Evolutionary conservation across 2,329 filamentous ascomycete species (phyloP), one percentile per base, ranked within the genome.

Genomic region (Aspergillus carbonarius): DNA sequence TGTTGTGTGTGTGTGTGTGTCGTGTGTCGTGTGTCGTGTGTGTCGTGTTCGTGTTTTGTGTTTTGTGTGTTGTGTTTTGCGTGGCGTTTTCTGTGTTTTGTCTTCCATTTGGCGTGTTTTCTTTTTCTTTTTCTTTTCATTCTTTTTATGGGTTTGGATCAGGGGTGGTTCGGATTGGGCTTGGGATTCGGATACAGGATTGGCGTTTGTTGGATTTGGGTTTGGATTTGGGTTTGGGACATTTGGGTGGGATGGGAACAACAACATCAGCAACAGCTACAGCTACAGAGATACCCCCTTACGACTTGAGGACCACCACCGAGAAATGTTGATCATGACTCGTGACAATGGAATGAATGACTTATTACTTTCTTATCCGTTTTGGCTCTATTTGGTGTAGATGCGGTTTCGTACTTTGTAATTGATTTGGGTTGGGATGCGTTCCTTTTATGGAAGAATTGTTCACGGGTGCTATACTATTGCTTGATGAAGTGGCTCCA

Each of bases 11-110:
- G 60, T n/a, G n/a, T n/a, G 53, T 51, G 60, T 63, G 23, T 23
- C 23, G 23, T 23, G 23, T 23, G n/a, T n/a, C n/a, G 54, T 60
- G 58, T 60, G 52, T 63, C 54, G 56, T 63, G 61, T 68, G 60
- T 62, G 58, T 66, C 60, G 54, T 52, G 55, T 64, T 57, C 54
- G 35, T 37, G 59, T 60, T 57, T 57, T 47, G 61, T 59, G 60
- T 61, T 58, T 49, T 47, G 52, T 55, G 39, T 37, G 52, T 53
- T 58, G 27, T 57, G 27, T 55, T 60, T 50, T 59, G 34, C 32
- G 23, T 60, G 39, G 50, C 39, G 39, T 55, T 57, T 53, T n/a
- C 18, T 25, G 34, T 51, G 20, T 54, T 46, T 55, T 57, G 42
- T 58, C 30, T 54, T 40, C 46, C 50, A 35, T 52, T 34, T 59